These are phyloP conservation scores for Psidium guajava DNA, from an alignment of 345 rosid species.

Conservation along the genomic window DNA sequence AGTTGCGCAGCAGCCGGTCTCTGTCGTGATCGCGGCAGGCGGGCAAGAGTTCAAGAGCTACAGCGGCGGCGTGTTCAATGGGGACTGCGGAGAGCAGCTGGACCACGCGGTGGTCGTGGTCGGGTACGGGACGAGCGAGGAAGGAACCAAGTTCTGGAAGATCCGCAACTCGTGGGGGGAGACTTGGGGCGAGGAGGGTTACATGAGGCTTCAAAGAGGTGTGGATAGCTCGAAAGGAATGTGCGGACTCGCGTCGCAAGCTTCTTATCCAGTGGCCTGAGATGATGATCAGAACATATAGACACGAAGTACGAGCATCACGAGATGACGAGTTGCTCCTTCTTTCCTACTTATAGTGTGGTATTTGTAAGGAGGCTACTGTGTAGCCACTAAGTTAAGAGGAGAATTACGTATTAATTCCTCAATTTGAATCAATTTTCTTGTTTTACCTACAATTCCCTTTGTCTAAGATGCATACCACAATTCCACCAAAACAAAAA, in stretches of 20 bases:
- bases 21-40: background rate
- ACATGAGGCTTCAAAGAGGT: background rate
- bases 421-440: background rate
- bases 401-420: background rate
- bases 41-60: background rate
- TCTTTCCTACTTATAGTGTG: background rate
- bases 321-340: background rate
- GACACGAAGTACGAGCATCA: background rate
- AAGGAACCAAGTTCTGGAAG: background rate
- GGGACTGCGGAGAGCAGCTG: background rate
- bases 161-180: background rate
- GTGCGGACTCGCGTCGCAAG: background rate
- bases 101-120: background rate
- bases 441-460: background rate
- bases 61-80: background rate
- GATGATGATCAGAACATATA: background rate
- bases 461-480: background rate
- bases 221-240: background rate
- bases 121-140: background rate
- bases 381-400: background rate
- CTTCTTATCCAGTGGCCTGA: background rate
- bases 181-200: background rate
- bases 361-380: background rate
- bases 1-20: background rate
- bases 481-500: too few relatives aligned